A percentile compares a stretch with the other conserved stretches of the same genome.
Conservation (phyloP, 2,329 filamentous ascomycete species). For the Didymella glomerata region DNA sequence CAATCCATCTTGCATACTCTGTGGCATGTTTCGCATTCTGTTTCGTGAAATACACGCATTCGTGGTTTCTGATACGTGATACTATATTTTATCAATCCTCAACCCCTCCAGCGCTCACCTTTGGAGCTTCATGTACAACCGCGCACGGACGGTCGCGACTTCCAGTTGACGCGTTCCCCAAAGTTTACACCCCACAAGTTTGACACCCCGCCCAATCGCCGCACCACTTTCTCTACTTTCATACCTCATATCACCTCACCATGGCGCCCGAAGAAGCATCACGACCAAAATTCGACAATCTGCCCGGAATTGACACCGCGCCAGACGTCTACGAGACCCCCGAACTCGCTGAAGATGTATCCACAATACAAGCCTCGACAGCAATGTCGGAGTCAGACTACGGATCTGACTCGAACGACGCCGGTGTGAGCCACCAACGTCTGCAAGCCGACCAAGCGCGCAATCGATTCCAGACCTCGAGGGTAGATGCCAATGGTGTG, state of each 20-base stretch:
- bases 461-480: constrained; percentile 76
- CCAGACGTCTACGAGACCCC: constrained; percentile 98
- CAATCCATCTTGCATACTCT: background rate
- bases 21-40: background rate
- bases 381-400: constrained; percentile 59
- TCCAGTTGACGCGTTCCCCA: constrained; percentile 30
- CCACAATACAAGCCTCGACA: constrained; percentile 70
- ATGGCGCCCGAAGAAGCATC: constrained; percentile 46
- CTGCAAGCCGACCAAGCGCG: constrained; percentile 82
- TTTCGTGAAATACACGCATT: background rate
- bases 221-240: background rate
- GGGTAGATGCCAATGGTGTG: constrained; percentile 77
- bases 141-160: constrained; percentile 31
- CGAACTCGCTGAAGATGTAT: constrained; percentile 87
- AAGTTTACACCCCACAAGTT: constrained; percentile 19
- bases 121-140: background rate
- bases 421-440: constrained; percentile 74
- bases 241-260: background rate
- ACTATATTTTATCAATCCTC: background rate
- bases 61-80: no score
- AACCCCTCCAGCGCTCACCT: background rate
- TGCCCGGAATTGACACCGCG: constrained; percentile 72
- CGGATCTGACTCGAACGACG: constrained; percentile 54
- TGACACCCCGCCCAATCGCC: constrained; percentile 8
- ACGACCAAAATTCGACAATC: constrained; percentile 59